Conservation (phyloP, 2,329 filamentous ascomycete genomes). For the Stachybotrys chartarum region DNA sequence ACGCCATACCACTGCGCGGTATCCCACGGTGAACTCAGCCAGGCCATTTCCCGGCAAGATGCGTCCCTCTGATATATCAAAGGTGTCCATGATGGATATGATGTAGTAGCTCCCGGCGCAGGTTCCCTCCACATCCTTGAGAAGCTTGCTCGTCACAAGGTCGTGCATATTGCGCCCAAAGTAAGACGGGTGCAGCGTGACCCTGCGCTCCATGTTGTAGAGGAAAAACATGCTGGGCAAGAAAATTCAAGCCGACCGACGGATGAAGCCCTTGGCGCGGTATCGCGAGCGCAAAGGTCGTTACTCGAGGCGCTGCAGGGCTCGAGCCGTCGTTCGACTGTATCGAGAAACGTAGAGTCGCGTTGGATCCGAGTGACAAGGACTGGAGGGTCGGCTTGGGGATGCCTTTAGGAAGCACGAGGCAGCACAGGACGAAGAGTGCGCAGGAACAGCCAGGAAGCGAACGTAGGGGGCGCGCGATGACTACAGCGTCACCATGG, state of each 20-base stretch:
- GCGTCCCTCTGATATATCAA: conserved; percentile 87
- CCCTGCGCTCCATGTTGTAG: conserved; percentile 89
- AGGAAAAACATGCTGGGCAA: conserved; percentile 83
- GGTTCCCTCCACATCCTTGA: conserved; percentile 90
- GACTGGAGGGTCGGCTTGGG: too few species aligned
- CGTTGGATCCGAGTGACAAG: too few species aligned
- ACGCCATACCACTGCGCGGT: conserved; percentile 93
- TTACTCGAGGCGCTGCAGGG: not conserved
- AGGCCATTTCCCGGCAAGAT: conserved; percentile 87
- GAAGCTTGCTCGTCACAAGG: conserved; percentile 79
- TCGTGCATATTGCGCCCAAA: conserved; percentile 92
- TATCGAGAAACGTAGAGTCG: too few species aligned
- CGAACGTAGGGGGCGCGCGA: not conserved
- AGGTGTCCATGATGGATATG: conserved; percentile 94
- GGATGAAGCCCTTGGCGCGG: not conserved
- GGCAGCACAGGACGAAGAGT: not conserved
- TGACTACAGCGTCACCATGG: not conserved
- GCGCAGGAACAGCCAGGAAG: not conserved
- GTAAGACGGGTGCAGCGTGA: conserved; percentile 93
- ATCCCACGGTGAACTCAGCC: conserved; percentile 90
- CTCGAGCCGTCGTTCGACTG: not conserved
- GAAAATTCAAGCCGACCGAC: not conserved
- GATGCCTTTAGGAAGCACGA: not conserved
- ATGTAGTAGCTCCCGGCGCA: conserved; percentile 97
- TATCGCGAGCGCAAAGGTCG: not conserved